A percentile compares a stretch with the other conserved stretches of the same genome.
Conservation (phyloP, 2,329 filamentous ascomycete genomes). For the Westerdykella aurantiaca region DNA sequence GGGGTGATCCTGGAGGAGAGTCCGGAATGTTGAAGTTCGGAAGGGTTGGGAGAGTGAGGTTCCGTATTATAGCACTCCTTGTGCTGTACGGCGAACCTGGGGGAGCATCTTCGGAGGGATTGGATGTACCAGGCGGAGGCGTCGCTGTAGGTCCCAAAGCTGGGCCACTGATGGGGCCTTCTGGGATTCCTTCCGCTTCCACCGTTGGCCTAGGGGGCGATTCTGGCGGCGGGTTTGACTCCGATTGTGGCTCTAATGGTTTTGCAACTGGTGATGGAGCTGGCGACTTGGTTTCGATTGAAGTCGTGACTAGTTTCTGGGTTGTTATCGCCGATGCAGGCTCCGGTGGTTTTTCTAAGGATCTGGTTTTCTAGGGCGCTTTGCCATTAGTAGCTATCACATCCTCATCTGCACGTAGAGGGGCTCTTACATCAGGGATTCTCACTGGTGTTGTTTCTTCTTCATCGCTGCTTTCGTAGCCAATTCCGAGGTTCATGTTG, state of each 20-base stretch:
- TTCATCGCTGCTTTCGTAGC: slow-evolving; percentile 44
- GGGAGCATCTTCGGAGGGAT: slow-evolving; percentile 13
- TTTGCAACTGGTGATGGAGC: slow-evolving; percentile 10
- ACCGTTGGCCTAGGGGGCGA: slow-evolving; percentile 7
- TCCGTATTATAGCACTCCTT: slow-evolving; percentile 58
- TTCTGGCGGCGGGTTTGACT: slow-evolving; percentile 4
- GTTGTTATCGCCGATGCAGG: slow-evolving; percentile 1
- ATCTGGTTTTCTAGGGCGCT: slow-evolving; percentile 16
- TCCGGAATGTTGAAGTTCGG: slow-evolving; percentile 70
- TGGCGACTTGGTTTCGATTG: slow-evolving; percentile 1
- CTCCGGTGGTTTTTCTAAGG: slow-evolving; percentile 17
- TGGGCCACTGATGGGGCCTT: slow-evolving; percentile 17
- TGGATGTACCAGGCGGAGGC: slow-evolving; percentile 14
- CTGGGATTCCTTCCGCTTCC: background rate
- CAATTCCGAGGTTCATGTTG: slow-evolving; percentile 38
- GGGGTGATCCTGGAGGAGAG: slow-evolving; percentile 58
- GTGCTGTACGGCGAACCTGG: slow-evolving; percentile 61
- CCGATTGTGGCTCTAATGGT: slow-evolving; percentile 4
- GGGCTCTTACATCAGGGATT: slow-evolving; percentile 36
- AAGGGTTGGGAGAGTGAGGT: slow-evolving; percentile 66
- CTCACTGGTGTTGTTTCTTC: slow-evolving; percentile 35
- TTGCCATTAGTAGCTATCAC: slow-evolving; percentile 45
- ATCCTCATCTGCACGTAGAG: background rate
- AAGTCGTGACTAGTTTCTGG: background rate
- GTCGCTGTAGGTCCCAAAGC: slow-evolving; percentile 23